Percentiles rank a stretch among this genome's conserved stretches.
Evolutionary conservation across 768 basidiomycete genomes (phyloP).

Genomic region (Gelatoporia subvermispora): DNA sequence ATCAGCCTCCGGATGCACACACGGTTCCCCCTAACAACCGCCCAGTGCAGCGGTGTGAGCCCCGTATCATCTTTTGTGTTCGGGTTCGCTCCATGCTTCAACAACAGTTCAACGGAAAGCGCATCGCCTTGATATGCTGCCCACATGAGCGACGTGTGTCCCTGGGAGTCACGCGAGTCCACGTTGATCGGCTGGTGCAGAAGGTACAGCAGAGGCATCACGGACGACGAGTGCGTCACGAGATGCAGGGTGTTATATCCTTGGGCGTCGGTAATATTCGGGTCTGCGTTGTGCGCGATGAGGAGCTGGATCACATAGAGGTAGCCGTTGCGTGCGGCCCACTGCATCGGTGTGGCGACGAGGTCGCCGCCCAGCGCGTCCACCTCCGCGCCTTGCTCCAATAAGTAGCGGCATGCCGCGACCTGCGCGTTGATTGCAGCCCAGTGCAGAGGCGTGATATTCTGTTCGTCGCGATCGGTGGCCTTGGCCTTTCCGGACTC

Average conservation of each 20-base stretch:
- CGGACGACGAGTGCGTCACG: constrained; percentile 88
- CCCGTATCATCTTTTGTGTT: constrained; percentile 76
- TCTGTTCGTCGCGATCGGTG: constrained; percentile 81
- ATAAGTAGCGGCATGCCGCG: constrained; percentile 77
- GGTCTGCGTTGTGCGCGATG: constrained; percentile 86
- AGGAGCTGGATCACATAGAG: constrained; percentile 93
- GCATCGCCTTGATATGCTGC: constrained; percentile 99
- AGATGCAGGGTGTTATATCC: constrained; percentile 96
- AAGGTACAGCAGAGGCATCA: constrained; percentile 91
- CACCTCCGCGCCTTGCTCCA: constrained; percentile 92
- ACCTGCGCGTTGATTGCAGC: constrained; percentile 96
- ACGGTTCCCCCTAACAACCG: constrained; percentile 91
- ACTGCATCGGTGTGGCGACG: constrained; percentile 91
- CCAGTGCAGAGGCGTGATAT: constrained; percentile 97
- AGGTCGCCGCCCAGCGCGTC: constrained; percentile 94
- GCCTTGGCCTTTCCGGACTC: constrained; percentile 66
- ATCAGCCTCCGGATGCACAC: constrained; percentile 79
- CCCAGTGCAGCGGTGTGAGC: constrained; percentile 93
- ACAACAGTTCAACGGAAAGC: constrained; percentile 84
- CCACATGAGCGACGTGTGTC: constrained; percentile 97
- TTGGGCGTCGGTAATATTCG: constrained; percentile 85
- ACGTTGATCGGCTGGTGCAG: constrained; percentile 91
- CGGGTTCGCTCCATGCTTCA: constrained; percentile 82
- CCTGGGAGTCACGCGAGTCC: constrained; percentile 85
- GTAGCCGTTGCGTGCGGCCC: constrained; percentile 97